Conservation (phyloP, 768 basidiomycete genomes). For the Leccinum truebloodii region DNA sequence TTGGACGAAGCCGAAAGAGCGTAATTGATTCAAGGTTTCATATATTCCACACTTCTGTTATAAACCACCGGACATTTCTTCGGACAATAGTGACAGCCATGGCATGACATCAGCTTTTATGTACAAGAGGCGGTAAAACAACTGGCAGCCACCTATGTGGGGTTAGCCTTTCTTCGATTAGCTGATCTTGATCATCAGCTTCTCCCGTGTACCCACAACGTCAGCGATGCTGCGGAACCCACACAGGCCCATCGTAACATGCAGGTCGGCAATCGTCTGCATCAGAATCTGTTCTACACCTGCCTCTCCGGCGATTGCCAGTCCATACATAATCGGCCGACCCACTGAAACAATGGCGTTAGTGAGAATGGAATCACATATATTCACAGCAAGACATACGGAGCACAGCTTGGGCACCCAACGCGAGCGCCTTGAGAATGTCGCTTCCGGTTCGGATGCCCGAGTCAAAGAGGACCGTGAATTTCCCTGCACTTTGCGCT, state of each 20-base stretch:
- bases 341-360: constrained; percentile 29
- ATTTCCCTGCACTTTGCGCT: constrained; percentile 57
- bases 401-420: constrained; percentile 56
- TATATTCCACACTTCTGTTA: background rate
- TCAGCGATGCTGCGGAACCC: constrained; percentile 40
- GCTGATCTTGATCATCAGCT: constrained; percentile 33
- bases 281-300: constrained; percentile 52
- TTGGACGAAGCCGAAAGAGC: too few species aligned
- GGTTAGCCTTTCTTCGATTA: background rate
- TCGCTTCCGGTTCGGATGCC: constrained; percentile 58
- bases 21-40: background rate
- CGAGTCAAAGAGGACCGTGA: constrained; percentile 71
- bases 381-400: constrained; percentile 27
- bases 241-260: constrained; percentile 45
- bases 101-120: too few species aligned
- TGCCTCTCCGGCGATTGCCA: constrained; percentile 47
- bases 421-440: constrained; percentile 53
- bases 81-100: background rate
- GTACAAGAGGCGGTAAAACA: background rate
- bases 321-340: constrained; percentile 48
- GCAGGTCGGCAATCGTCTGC: constrained; percentile 42
- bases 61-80: background rate
- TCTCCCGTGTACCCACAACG: constrained; percentile 38
- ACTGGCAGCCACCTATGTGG: background rate
- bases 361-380: background rate